Evolutionary conservation across 768 basidiomycete genomes (phyloP), one percentile per base, ranked within the genome.

Genomic region (Termitomyces bulborhizus): DNA sequence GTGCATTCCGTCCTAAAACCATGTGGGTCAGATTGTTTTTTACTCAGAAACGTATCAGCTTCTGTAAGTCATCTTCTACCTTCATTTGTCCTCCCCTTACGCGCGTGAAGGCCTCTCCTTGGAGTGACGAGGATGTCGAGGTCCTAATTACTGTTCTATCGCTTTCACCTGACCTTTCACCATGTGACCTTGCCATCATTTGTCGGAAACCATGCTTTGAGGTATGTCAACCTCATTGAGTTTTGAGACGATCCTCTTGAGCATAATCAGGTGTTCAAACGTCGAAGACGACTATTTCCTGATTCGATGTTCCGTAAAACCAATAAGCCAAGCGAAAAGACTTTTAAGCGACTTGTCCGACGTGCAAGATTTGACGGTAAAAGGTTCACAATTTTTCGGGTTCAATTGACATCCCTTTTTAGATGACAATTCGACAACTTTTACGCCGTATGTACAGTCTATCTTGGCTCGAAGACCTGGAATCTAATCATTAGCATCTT

Each of bases 171-270:
- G 75, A 83, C 45, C 63, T 69, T 3, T 64, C 69, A 0, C 73
- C 84, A 0, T 88, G 86, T 57, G 76, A 82, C 45, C 66, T 87
- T 12, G 79, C 83, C 16, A 63, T 70, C 1, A 67, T 87, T 15
- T 80, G 80, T 63, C 71, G 72, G 9, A 83, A 80, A 57, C 79
- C 84, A 5, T 89, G 87, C 64, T 66, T 67, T 29, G 82, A 88
- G 72, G 86, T 85, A 53, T 36, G 32, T 47, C 3, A 3, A n/a
- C 15, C 41, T 43, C 37, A 15, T 21, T 29, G 6, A 27, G 46
- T 18, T 55, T 24, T 50, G 16, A 39, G n/a, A 27, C 24, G 18
- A 40, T 50, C 36, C 21, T 31, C 12, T 34, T 15, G 6, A 39
- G 12, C 11, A 13, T 48, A 29, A 34, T 9, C 31, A 71, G 68